Evolutionary conservation across 129 eudicot species (phyloP).

Genomic region (Smallanthus sonchifolius): DNA sequence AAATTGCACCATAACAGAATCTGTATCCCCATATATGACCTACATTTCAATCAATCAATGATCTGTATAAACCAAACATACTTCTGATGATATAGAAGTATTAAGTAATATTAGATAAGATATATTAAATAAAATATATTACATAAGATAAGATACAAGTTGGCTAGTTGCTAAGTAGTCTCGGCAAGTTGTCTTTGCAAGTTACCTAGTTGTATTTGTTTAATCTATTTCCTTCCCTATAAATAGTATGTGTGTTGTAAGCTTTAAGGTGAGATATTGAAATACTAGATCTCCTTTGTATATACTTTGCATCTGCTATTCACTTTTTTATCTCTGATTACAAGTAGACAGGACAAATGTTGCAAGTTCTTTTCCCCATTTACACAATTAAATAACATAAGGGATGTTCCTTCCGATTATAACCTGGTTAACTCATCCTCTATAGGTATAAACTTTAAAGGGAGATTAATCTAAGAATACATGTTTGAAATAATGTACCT

Average conservation of each 20-base stretch:
- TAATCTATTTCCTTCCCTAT: too few species aligned
- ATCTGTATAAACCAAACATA: not conserved
- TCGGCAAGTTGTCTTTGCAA: too few species aligned
- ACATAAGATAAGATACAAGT: too few species aligned
- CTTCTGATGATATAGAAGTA: not conserved
- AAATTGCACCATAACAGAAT: slow-evolving; percentile 97
- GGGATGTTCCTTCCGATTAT: not conserved
- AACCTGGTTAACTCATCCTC: not conserved
- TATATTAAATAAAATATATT: too few species aligned
- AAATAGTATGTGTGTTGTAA: too few species aligned
- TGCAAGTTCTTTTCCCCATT: not conserved
- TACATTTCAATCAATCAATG: slow-evolving; percentile 32
- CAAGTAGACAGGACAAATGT: not conserved
- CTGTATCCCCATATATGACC: slow-evolving; percentile 99
- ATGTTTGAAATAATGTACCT: slow-evolving; percentile 43
- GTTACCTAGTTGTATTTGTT: too few species aligned
- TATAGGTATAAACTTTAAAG: not conserved
- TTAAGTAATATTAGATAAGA: too few species aligned
- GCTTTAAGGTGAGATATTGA: too few species aligned
- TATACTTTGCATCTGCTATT: too few species aligned
- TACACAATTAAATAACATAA: not conserved
- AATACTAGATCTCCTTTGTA: too few species aligned
- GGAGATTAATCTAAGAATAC: not conserved
- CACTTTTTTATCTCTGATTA: too few species aligned
- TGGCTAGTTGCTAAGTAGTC: too few species aligned